Conservation (phyloP, 768 basidiomycete genomes). For the Boletus speciosus region DNA sequence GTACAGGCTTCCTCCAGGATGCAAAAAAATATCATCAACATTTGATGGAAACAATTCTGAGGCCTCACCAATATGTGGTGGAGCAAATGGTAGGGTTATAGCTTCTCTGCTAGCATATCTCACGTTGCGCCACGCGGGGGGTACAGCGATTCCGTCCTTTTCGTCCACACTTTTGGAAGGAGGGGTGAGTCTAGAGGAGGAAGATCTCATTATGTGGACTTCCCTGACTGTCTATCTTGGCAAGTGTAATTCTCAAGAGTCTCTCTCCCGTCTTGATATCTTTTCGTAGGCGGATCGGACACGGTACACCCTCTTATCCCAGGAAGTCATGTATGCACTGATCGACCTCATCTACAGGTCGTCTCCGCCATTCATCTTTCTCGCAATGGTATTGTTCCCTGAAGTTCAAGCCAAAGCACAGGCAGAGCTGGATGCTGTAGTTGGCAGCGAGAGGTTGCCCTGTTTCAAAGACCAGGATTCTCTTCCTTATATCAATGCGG, state of each 20-base stretch:
- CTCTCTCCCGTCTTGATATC: neutral
- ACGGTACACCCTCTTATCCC: constrained; percentile 36
- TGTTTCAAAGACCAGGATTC: constrained; percentile 17
- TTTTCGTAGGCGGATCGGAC: constrained; percentile 39
- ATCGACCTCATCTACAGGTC: neutral
- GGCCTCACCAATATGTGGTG: constrained; percentile 43
- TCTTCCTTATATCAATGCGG: constrained; percentile 25
- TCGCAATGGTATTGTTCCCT: constrained; percentile 24
- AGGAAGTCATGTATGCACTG: constrained; percentile 31
- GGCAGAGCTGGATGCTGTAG: constrained; percentile 23
- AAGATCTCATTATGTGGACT: constrained; percentile 21
- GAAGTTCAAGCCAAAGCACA: constrained; percentile 24
- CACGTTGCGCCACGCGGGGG: constrained; percentile 12
- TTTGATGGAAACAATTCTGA: constrained; percentile 38
- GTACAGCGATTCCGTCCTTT: constrained; percentile 18
- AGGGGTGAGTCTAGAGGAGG: constrained; percentile 13
- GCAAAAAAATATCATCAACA: constrained; percentile 25
- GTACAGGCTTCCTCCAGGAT: constrained; percentile 32
- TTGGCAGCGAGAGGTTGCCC: constrained; percentile 22
- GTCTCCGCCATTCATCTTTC: constrained; percentile 19
- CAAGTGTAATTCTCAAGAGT: neutral
- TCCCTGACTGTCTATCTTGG: constrained; percentile 9
- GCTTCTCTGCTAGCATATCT: neutral
- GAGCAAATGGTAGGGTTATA: constrained; percentile 42
- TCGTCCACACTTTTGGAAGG: constrained; percentile 14